Percentiles rank a stretch among this genome's conserved stretches.
Conservation (phyloP, 495 filamentous ascomycete species). For the Lophiotrema nucula region DNA sequence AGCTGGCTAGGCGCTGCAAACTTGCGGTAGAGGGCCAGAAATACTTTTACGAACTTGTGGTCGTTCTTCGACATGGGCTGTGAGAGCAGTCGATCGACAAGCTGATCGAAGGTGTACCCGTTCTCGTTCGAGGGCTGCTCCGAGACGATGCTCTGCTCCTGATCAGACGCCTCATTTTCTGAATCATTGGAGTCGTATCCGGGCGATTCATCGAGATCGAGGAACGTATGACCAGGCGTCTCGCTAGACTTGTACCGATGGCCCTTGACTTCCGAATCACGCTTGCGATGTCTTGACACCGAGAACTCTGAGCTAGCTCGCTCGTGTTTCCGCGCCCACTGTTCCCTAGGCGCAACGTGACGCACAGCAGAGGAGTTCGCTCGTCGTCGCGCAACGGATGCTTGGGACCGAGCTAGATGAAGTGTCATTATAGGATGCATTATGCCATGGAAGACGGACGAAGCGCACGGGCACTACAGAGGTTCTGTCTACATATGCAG, state of each 20-base stretch:
- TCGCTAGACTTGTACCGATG: slow-evolving; percentile 32
- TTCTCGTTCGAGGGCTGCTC: slow-evolving; percentile 33
- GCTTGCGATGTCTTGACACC: slow-evolving; percentile 19
- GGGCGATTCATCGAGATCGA: slow-evolving; percentile 42
- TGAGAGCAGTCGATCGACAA: slow-evolving; percentile 81
- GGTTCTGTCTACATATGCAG: no score
- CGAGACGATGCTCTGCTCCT: slow-evolving; percentile 25
- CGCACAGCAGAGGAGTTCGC: slow-evolving; percentile 42
- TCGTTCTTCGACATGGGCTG: slow-evolving; percentile 82
- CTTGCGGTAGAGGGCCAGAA: slow-evolving; percentile 92
- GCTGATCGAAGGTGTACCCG: slow-evolving; percentile 69
- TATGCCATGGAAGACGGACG: not conserved
- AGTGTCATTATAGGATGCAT: slow-evolving; percentile 1
- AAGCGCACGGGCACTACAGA: not conserved
- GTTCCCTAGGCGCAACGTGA: slow-evolving; percentile 32
- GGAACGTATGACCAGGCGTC: slow-evolving; percentile 34
- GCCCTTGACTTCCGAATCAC: slow-evolving; percentile 17
- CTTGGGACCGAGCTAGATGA: slow-evolving; percentile 27
- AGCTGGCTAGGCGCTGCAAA: slow-evolving; percentile 80
- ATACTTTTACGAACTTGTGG: slow-evolving; percentile 78
- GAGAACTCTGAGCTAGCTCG: slow-evolving; percentile 44
- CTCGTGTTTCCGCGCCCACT: slow-evolving; percentile 36
- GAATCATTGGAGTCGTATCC: slow-evolving; percentile 35
- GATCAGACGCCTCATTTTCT: slow-evolving; percentile 22
- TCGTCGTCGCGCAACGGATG: slow-evolving; percentile 31